Base-by-base conservation (phyloP, 2,329 filamentous ascomycete species). In the Apiospora kogelbergensis region DNA sequence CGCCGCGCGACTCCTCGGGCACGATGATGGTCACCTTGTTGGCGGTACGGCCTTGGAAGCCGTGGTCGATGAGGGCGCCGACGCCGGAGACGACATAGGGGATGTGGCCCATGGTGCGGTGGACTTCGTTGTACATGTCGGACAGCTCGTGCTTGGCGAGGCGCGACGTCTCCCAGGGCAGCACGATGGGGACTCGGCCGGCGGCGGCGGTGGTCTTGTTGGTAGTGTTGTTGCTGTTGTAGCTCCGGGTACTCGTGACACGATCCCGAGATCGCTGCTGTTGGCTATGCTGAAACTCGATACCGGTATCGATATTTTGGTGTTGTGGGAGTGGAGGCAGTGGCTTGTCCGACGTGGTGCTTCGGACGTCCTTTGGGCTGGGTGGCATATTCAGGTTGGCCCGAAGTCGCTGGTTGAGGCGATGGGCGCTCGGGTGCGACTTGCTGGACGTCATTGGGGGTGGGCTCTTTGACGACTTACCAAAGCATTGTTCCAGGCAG, bases 11-110 rank as follows among this genome's bases (percentile, higher is more conserved):
- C 15, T 78, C 71, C 6, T 71, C 69, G 0, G 83, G 81, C 70
- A 82, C 85, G 24, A 84, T 63, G 67, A 88, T 77, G 53, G 76
- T 81, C 22, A 86, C 72, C 63, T 79, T 74, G 6, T 72, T 71
- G 0, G 79, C 78, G 6, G 60, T 68, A 7, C 77, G 74, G 9
- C 69, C 70, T 4, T 72, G 66, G 70, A 78, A 81, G 63, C 84
- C 85, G 77, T 85, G 83, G 63, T 82, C 79, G 3, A 78, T 73
- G 70, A 88, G 77, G 15, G 84, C 84, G 0, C 80, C 79, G 26
- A 80, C 77, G 26, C 86, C 86, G 71, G 77, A 80, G 53, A 88
- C 79, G 13, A 81, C 81, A 73, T 85, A 87, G 24, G 79, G 81
- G 1, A 84, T 78, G 73, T 85, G 81, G 22, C 74, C 72, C 24